These are phyloP conservation scores for Fraxinus sp. DNA, from an alignment of 305 asterid genomes.

Conservation along the genomic window DNA sequence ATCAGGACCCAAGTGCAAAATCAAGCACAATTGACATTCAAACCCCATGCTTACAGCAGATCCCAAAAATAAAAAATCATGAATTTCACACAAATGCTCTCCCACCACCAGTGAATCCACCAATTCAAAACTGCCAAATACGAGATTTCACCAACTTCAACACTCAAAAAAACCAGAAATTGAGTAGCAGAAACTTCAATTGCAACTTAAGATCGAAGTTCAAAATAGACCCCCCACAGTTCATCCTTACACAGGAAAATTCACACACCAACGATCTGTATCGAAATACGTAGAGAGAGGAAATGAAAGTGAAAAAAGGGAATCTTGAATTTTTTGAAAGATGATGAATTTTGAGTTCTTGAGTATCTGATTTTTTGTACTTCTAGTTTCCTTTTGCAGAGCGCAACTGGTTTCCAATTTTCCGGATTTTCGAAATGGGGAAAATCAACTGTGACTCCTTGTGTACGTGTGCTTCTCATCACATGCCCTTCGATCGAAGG, in stretches of 20 bases:
- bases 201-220: not conserved
- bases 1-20: constrained; percentile 5
- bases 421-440: not conserved
- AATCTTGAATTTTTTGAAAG: not conserved
- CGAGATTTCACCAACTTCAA: not conserved
- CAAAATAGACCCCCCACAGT: not conserved
- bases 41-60: constrained; percentile 1
- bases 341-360: not conserved
- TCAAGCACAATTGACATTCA: not conserved
- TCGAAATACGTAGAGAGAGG: not conserved
- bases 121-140: not conserved
- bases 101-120: not conserved
- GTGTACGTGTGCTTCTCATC: not conserved
- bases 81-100: not conserved
- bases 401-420: not conserved
- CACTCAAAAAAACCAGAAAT: not conserved
- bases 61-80: not conserved
- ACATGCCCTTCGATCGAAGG: not conserved
- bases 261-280: not conserved
- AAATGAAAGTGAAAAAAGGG: not conserved
- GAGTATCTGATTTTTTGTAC: not conserved
- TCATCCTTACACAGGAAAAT: not conserved
- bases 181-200: not conserved
- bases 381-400: not conserved
- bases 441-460: not conserved